Conservation (phyloP, 164 flowering plant species). For the Magnolia officinalis region DNA sequence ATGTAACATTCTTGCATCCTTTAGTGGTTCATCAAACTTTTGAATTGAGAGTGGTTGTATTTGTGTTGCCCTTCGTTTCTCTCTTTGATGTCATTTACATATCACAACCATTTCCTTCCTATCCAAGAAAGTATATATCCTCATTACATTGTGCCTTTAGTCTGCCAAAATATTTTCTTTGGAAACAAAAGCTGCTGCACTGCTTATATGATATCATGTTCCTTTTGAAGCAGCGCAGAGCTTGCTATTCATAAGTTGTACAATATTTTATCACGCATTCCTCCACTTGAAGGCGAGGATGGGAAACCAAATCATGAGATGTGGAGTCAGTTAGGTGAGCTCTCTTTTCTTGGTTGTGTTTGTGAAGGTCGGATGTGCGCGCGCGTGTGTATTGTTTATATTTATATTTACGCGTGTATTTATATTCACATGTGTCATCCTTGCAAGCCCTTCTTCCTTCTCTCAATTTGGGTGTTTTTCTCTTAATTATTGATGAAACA, state of each 20-base stretch:
- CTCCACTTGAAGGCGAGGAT: constrained; percentile 35
- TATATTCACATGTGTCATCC: not conserved
- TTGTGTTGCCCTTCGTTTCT: no score
- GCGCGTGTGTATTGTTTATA: no score
- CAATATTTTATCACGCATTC: constrained; percentile 49
- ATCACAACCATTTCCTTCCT: no score
- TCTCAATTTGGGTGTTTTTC: not conserved
- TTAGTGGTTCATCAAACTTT: no score
- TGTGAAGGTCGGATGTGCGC: not conserved
- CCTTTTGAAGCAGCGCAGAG: constrained; percentile 37
- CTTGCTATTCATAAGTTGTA: constrained; percentile 46
- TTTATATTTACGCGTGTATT: not conserved
- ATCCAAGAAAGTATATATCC: no score
- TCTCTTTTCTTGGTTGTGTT: constrained; percentile 3
- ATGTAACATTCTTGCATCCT: no score
- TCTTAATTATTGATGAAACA: no score
- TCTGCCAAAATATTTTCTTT: no score
- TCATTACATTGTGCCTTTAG: no score
- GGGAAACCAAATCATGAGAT: constrained; percentile 40
- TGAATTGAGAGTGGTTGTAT: no score
- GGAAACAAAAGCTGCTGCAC: not conserved
- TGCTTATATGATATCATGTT: not conserved
- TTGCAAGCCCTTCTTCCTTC: not conserved
- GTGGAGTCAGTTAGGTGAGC: constrained; percentile 74
- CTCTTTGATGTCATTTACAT: no score